Conservation (phyloP, 192 early-diverging fungal genomes). For the Globomyces pollinis-pini region DNA sequence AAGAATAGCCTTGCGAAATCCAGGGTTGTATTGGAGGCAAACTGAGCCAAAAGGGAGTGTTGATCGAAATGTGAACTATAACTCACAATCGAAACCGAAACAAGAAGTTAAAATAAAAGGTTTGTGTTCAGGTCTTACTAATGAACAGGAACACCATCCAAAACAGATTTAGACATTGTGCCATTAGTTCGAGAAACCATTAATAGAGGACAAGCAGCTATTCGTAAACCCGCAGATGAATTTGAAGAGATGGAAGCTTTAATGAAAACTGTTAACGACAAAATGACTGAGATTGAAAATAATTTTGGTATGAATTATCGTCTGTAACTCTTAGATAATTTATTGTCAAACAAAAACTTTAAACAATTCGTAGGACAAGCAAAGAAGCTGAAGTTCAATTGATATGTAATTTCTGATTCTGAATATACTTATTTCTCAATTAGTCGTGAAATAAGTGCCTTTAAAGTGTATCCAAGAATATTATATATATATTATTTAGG, state of each 20-base stretch:
- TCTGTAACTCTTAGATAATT: neutral
- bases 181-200: slow-evolving; percentile 3
- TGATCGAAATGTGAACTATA: slow-evolving; percentile 1
- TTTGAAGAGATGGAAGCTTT: slow-evolving; percentile 36
- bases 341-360: neutral
- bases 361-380: too few species aligned
- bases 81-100: neutral
- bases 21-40: slow-evolving; percentile 31
- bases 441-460: too few species aligned
- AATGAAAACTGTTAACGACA: slow-evolving; percentile 25
- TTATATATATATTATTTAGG: too few species aligned
- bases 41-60: neutral
- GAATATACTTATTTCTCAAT: too few species aligned
- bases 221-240: too few species aligned
- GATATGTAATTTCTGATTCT: too few species aligned
- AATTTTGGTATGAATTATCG: slow-evolving; percentile 32
- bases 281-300: slow-evolving; percentile 26
- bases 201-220: slow-evolving; percentile 6
- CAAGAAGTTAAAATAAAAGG: neutral
- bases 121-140: neutral
- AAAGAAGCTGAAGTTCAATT: too few species aligned
- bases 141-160: neutral
- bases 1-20: slow-evolving; percentile 34
- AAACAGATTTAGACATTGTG: slow-evolving; percentile 8
- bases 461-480: too few species aligned